Evolutionary conservation across 2,329 filamentous ascomycete genomes (phyloP), one percentile per base, ranked within the genome.

Genomic region (Penicillium sumatraense): DNA sequence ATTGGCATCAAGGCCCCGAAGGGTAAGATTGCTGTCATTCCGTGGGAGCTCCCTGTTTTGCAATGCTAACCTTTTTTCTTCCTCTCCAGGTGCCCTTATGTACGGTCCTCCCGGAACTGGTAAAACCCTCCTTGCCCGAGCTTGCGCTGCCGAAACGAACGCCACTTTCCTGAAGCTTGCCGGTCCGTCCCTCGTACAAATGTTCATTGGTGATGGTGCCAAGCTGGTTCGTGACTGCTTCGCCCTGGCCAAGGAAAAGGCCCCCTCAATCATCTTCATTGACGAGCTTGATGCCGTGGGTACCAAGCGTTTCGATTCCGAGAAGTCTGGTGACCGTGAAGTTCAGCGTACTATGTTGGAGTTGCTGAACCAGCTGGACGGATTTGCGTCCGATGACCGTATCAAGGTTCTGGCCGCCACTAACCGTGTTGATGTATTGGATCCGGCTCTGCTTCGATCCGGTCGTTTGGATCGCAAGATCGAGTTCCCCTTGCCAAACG

Each of bases 1-100:
- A 97, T 99, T 70, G 95, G 95, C 66, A 99, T 99, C 83, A 99
- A 99, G 81, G 93, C 95, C 36, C 95, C 95, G 13, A 99, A 99
- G 80, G 95, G 95, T 97, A 85, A 59, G 78, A 67, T 31, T 54
- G 33, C 56, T 11, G 5, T 26, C 13, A 23, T 23, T 31, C 40
- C 38, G 26, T 23, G 13, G 13, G 2, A 13, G 24, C 16, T 4
- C 14, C 27, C 14, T 33, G 40, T 36, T 26, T 23, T 62, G 8
- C 10, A n/a, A 58, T 42, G 23, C 53, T 51, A 57, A 61, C 36
- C 29, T 5, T 53, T 47, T 51, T 59, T 13, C 35, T 36, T 31
- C n/a, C n/a, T n/a, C n/a, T n/a, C 42, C 58, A 96, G 95, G 95
- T 76, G 95, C 95, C 58, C 81, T 99, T 60, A 99, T 99, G 95